These are phyloP conservation scores for Erysimum pusillum DNA, from an alignment of 441 rosid genomes.

Conservation along the genomic window DNA sequence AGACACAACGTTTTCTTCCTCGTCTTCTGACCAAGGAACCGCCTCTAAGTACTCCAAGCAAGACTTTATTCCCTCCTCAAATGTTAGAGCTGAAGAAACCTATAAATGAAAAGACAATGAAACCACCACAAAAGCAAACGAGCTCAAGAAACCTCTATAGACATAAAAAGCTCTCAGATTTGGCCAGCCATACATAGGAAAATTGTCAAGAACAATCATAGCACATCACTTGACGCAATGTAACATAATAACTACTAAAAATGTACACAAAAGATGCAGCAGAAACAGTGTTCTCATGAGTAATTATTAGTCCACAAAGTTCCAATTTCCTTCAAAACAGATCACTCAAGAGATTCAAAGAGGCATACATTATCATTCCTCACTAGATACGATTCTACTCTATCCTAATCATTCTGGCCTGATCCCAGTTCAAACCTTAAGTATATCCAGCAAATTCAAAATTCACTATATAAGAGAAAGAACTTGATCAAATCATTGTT, in stretches of 20 bases:
- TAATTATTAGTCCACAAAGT: neutral
- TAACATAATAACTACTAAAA: neutral
- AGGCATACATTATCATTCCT: neutral
- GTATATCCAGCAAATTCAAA: neutral
- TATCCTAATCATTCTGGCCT: neutral
- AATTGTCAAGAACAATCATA: neutral
- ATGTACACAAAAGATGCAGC: neutral
- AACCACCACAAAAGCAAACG: neutral
- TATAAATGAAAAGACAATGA: slow-evolving; percentile 14
- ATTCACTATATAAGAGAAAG: neutral
- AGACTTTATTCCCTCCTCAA: slow-evolving; percentile 70
- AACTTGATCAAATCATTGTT: slow-evolving; percentile 6
- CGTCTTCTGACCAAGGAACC: slow-evolving; percentile 84
- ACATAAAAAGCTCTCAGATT: neutral
- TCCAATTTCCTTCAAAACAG: neutral
- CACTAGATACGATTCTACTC: neutral
- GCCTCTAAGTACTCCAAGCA: slow-evolving; percentile 88
- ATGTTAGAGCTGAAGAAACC: slow-evolving; percentile 80
- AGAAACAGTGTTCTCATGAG: neutral
- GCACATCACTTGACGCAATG: neutral
- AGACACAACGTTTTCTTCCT: slow-evolving; percentile 70
- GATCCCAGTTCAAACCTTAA: neutral
- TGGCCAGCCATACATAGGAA: neutral
- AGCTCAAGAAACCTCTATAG: neutral
- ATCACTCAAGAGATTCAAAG: neutral